Evolutionary conservation across 2,329 filamentous ascomycete genomes (phyloP).

Genomic region (Neurospora sp.): DNA sequence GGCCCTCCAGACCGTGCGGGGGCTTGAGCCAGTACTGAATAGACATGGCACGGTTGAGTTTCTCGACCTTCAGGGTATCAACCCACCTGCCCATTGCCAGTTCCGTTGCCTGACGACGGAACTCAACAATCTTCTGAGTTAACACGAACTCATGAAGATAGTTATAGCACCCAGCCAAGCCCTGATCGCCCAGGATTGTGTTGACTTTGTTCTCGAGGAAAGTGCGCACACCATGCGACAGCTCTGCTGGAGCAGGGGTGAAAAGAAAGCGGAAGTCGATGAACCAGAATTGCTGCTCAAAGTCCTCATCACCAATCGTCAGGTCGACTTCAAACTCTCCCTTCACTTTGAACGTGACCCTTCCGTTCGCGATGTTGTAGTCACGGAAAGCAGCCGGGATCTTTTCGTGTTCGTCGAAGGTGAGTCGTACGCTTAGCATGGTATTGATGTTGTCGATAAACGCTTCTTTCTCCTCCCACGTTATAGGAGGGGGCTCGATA

Average conservation of each 20-base stretch:
- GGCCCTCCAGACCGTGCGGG: slow-evolving; percentile 19
- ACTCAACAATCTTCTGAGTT: slow-evolving; percentile 80
- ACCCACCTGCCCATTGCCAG: slow-evolving; percentile 67
- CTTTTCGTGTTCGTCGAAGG: slow-evolving; percentile 69
- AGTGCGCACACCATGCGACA: slow-evolving; percentile 54
- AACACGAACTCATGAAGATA: slow-evolving; percentile 81
- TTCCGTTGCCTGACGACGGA: slow-evolving; percentile 66
- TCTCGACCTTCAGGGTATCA: slow-evolving; percentile 66
- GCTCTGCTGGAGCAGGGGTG: slow-evolving; percentile 50
- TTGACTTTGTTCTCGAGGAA: slow-evolving; percentile 67
- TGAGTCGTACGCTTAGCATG: slow-evolving; percentile 71
- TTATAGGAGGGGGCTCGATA: slow-evolving; percentile 62
- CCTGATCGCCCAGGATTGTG: slow-evolving; percentile 55
- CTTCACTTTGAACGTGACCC: slow-evolving; percentile 75
- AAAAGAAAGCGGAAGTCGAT: slow-evolving; percentile 86
- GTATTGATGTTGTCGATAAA: slow-evolving; percentile 77
- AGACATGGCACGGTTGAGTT: slow-evolving; percentile 69
- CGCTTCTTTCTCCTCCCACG: slow-evolving; percentile 60
- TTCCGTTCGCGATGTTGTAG: slow-evolving; percentile 74
- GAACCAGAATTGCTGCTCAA: slow-evolving; percentile 80
- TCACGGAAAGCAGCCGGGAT: slow-evolving; percentile 66
- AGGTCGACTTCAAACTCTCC: slow-evolving; percentile 90
- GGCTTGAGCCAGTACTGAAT: slow-evolving; percentile 82
- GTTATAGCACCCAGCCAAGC: slow-evolving; percentile 71
- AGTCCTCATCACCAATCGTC: slow-evolving; percentile 79